Evolutionary conservation across 257 asterid species (phyloP).

Genomic region (Plantago elongata): DNA sequence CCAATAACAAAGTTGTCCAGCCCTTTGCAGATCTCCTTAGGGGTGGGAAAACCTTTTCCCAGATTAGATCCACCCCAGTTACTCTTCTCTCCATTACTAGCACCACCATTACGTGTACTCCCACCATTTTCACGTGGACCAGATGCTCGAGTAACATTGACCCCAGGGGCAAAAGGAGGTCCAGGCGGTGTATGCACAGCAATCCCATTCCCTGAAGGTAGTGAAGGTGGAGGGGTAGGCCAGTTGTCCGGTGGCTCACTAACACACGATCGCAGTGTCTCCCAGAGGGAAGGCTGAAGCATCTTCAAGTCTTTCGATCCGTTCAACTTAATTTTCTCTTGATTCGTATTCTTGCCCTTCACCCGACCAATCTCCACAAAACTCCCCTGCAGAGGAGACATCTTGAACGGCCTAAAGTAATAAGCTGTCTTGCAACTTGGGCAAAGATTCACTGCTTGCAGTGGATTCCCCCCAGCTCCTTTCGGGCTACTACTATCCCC

Average conservation of each 20-base stretch:
- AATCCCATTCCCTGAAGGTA: slow-evolving; percentile 52
- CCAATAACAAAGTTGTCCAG: slow-evolving; percentile 91
- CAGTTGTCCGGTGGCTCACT: slow-evolving; percentile 71
- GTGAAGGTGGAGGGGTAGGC: slow-evolving; percentile 42
- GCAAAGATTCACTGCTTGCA: slow-evolving; percentile 80
- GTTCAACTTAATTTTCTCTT: slow-evolving; percentile 36
- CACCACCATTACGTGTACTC: slow-evolving; percentile 29
- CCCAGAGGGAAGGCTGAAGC: slow-evolving; percentile 72
- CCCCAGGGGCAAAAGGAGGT: slow-evolving; percentile 88
- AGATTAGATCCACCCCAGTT: slow-evolving; percentile 92
- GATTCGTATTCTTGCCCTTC: slow-evolving; percentile 40
- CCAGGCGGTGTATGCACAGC: slow-evolving; percentile 90
- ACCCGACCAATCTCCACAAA: slow-evolving; percentile 81
- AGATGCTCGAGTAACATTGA: slow-evolving; percentile 54
- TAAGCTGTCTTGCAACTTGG: slow-evolving; percentile 91
- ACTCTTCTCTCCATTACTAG: slow-evolving; percentile 42
- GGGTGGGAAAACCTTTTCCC: slow-evolving; percentile 75
- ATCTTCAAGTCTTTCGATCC: slow-evolving; percentile 47
- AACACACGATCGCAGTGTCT: slow-evolving; percentile 62
- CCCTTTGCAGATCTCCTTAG: slow-evolving; percentile 87
- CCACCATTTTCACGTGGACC: slow-evolving; percentile 32
- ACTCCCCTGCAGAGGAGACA: slow-evolving; percentile 80
- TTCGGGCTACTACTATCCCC: slow-evolving; percentile 7
- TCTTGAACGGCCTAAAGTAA: slow-evolving; percentile 66
- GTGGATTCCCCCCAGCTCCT: slow-evolving; percentile 36